Percentiles rank a stretch among this genome's conserved stretches.
These are phyloP conservation scores for Crepidotus variabilis DNA, from an alignment of 768 basidiomycete species.

Conservation along the genomic window DNA sequence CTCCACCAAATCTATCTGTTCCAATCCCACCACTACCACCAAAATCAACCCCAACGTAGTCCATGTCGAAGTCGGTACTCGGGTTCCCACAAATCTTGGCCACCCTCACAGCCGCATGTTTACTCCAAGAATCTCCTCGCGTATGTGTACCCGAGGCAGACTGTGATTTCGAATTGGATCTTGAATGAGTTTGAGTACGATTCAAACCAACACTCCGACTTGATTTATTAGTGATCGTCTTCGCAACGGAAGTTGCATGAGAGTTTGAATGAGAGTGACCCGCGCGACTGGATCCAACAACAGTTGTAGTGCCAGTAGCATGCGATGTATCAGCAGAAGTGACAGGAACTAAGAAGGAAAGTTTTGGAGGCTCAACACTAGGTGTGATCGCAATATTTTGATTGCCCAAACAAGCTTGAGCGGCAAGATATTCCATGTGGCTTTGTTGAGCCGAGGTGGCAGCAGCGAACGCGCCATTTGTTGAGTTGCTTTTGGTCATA, in stretches of 20 bases:
- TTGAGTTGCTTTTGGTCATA: conserved; percentile 12
- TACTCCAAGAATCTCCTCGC: conserved; percentile 40
- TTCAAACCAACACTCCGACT: not conserved
- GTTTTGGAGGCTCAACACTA: conserved; percentile 20
- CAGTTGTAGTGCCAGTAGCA: conserved; percentile 6
- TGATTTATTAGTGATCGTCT: conserved; percentile 19
- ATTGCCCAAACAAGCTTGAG: conserved; percentile 62
- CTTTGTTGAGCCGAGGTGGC: conserved; percentile 18
- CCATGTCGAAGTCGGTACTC: not conserved
- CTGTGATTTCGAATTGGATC: conserved; percentile 18
- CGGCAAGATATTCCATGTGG: conserved; percentile 59
- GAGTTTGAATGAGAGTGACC: conserved; percentile 37
- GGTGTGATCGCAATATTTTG: conserved; percentile 48
- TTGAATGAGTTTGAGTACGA: not conserved
- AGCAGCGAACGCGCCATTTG: conserved; percentile 21
- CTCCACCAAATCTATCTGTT: not conserved
- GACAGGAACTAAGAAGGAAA: not conserved
- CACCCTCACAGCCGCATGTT: conserved; percentile 33
- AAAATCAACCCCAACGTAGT: not conserved
- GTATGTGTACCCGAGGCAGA: conserved; percentile 36
- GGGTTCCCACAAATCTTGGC: conserved; percentile 22
- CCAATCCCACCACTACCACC: not conserved
- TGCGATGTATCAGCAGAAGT: not conserved
- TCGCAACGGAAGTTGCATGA: conserved; percentile 25
- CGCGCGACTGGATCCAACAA: conserved; percentile 7